Evolutionary conservation across 2,329 filamentous ascomycete species (phyloP).

Genomic region (Fusarium sp.): DNA sequence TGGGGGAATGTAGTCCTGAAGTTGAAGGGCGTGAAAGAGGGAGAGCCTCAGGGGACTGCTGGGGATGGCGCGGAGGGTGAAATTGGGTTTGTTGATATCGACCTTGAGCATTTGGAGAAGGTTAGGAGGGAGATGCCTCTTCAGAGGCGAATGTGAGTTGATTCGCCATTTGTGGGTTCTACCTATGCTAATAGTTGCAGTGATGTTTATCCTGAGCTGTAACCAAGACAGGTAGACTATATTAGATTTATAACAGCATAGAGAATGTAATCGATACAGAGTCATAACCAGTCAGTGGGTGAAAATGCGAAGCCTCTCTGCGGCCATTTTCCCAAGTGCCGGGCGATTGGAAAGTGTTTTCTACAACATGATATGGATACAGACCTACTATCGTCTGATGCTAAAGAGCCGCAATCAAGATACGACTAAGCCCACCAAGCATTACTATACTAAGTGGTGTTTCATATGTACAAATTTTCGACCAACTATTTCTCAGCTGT

Average conservation of each 20-base stretch:
- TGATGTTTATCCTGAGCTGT: slow-evolving; percentile 40
- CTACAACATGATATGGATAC: neutral
- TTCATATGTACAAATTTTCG: neutral
- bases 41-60: slow-evolving; percentile 32
- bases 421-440: neutral
- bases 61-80: slow-evolving; percentile 54
- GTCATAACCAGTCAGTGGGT: no score
- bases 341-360: neutral
- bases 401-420: neutral
- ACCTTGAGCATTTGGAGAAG: slow-evolving; percentile 57
- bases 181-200: slow-evolving; percentile 17
- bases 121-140: slow-evolving; percentile 64
- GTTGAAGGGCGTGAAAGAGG: slow-evolving; percentile 64
- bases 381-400: neutral
- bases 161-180: neutral
- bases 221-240: neutral
- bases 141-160: slow-evolving; percentile 61
- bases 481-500: neutral
- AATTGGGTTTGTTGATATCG: slow-evolving; percentile 65
- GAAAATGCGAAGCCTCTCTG: no score
- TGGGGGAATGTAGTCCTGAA: slow-evolving; percentile 82
- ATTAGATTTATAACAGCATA: neutral
- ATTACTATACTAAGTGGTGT: no score
- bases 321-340: no score
- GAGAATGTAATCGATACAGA: neutral